Percentiles rank a stretch among this genome's conserved stretches.
These are phyloP conservation scores for Flaveria robusta DNA, from an alignment of 129 eudicot species.

Conservation along the genomic window DNA sequence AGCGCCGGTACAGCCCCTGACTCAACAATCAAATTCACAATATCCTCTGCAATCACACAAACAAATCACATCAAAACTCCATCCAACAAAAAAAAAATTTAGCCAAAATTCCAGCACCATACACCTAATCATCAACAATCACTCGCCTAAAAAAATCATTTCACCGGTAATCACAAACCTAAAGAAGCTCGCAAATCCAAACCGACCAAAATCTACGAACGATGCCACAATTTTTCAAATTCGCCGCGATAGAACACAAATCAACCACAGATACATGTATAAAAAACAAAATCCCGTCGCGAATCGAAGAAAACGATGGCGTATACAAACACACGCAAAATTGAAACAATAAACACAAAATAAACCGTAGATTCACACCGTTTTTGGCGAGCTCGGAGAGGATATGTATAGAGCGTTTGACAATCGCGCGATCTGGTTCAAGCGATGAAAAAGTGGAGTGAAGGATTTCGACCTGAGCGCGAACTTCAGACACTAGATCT, in stretches of 20 bases:
- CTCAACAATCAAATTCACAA: conserved; percentile 57
- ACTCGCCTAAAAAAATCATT: conserved; percentile 8
- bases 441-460: conserved; percentile 37
- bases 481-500: conserved; percentile 44
- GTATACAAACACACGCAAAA: conserved; percentile 12
- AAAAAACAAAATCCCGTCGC: neutral
- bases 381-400: conserved; percentile 60
- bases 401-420: conserved; percentile 50
- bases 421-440: conserved; percentile 48
- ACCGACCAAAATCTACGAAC: neutral
- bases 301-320: neutral
- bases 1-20: conserved; percentile 57
- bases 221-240: neutral
- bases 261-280: neutral
- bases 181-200: neutral
- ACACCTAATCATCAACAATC: conserved; percentile 11
- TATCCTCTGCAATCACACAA: conserved; percentile 44
- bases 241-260: neutral
- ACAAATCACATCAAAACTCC: conserved; percentile 20
- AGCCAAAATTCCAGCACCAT: neutral
- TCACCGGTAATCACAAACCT: conserved; percentile 10
- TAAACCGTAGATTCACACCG: conserved; percentile 34
- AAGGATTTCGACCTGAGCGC: conserved; percentile 49
- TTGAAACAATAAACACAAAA: neutral
- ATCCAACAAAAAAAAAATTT: conserved; percentile 11